Base-by-base conservation (phyloP, 441 rosid genomes). In the Croton setiger region DNA sequence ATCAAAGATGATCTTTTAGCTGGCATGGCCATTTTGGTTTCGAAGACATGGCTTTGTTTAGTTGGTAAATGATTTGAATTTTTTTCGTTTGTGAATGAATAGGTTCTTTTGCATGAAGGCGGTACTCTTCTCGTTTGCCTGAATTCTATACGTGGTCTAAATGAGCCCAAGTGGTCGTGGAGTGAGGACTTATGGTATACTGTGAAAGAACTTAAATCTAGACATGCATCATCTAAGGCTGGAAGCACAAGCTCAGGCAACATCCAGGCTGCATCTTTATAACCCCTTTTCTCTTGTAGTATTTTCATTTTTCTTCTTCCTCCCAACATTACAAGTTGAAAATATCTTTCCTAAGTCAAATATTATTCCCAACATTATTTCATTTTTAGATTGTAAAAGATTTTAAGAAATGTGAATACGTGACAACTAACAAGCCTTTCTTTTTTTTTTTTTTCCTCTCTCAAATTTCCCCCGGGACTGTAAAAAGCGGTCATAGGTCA, bases 91-190 rank as follows among this genome's bases (percentile, higher is more conserved):
- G 23, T 21, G 41, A 60, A 69, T 56, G 33, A 74, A 65, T 86
- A 92, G 98, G 96, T 92, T 68, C 93, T 92, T 70, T 67, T 90
- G 78, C 96, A 92, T 20, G 98, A 92, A 83, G 96, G 98, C 0
- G 98, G 95, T 23, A 88, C 98, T 23, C 90, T 92, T 58, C 86
- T 90, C 7, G 96, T 90, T 69, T 88, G 98, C 75, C 90, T 88
- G 55, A 90, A 90, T 74, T 88, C 93, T 1, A 60, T 90, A 17
- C 93, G 93, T 0, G 92, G 84, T 36, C 85, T 90, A 4, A 90
- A 85, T 63, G 85, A 90, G 41, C 93, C 98, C 5, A 69, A 84
- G 21, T 88, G 98, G 96, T 82, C 92, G 36, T 88, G 87, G 95
- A 78, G 70, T 71, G 86, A 85, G 67, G 88, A 88, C 74, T 39